phyloP scores from a whole-genome alignment of 495 filamentous ascomycete genomes.

The Aspergillus bridgeri region DNA sequence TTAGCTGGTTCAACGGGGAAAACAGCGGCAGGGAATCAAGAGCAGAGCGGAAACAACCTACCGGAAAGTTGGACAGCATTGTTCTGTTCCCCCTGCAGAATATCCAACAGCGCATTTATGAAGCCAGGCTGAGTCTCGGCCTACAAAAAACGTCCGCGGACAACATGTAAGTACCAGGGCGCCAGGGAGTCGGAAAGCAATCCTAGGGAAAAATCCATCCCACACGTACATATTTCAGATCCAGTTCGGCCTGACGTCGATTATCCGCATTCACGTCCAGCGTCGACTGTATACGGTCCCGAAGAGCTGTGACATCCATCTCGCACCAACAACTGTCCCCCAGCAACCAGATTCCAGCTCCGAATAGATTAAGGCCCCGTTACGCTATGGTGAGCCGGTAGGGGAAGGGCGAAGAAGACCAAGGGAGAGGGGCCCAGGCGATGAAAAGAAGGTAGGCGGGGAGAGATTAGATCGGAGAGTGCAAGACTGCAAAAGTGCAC shows the following conservation, averaged over 20 bases:
- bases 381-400: slow-evolving; percentile 17
- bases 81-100: slow-evolving; percentile 84
- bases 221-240: slow-evolving; percentile 83
- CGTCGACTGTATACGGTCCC: slow-evolving; percentile 84
- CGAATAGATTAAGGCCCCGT: slow-evolving; percentile 25
- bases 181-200: slow-evolving; percentile 1
- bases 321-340: slow-evolving; percentile 36
- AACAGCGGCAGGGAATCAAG: slow-evolving; percentile 9
- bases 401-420: slow-evolving; percentile 7
- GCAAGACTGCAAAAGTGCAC: slow-evolving; percentile 17
- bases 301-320: slow-evolving; percentile 86
- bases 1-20: slow-evolving; percentile 2
- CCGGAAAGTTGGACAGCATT: slow-evolving; percentile 79
- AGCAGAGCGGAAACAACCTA: slow-evolving; percentile 41
- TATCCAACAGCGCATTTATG: slow-evolving; percentile 83
- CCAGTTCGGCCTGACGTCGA: slow-evolving; percentile 82
- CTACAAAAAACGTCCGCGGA: slow-evolving; percentile 42
- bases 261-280: slow-evolving; percentile 81
- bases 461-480: slow-evolving; percentile 11
- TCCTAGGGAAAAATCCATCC: slow-evolving; percentile 16
- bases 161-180: neutral
- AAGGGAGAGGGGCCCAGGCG: slow-evolving; percentile 2
- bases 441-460: slow-evolving; percentile 17
- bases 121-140: slow-evolving; percentile 90
- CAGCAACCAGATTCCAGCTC: slow-evolving; percentile 30